A percentile compares a stretch with the other conserved stretches of the same genome.
Conservation (phyloP, 2,329 filamentous ascomycete species). For the Phialophora macrospora region DNA sequence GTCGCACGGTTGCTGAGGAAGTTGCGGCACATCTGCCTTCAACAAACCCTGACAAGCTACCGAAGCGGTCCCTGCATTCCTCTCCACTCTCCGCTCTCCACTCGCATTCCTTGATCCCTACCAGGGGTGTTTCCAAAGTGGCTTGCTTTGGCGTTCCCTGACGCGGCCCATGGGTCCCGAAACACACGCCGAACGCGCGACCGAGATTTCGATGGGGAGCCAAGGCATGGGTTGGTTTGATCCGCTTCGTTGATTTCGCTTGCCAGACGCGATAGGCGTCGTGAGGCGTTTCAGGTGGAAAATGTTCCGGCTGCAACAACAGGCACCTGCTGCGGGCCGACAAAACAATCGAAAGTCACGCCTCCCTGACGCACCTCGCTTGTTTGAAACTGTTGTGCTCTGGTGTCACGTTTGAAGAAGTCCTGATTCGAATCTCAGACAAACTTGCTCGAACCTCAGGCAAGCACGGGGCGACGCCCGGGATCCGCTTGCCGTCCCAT, state of each 20-base stretch:
- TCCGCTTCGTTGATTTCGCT: slow-evolving; percentile 21
- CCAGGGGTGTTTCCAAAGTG: slow-evolving; percentile 6
- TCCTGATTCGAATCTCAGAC: not conserved
- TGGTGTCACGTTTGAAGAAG: not conserved
- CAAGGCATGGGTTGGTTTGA: slow-evolving; percentile 11
- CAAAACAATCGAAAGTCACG: not conserved
- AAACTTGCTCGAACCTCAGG: not conserved
- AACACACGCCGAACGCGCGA: slow-evolving; percentile 18
- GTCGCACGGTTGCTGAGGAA: not conserved
- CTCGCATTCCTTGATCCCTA: slow-evolving; percentile 6
- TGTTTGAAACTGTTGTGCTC: not conserved
- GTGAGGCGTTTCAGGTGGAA: slow-evolving; percentile 18
- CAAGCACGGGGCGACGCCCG: not conserved
- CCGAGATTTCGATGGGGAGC: slow-evolving; percentile 11
- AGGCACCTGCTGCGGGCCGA: not conserved
- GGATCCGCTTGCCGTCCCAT: not conserved
- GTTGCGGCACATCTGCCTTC: not conserved
- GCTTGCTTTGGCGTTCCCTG: slow-evolving; percentile 6
- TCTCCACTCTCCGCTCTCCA: not conserved
- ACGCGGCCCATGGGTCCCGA: slow-evolving; percentile 3
- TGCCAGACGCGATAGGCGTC: slow-evolving; percentile 14
- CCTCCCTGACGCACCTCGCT: not conserved
- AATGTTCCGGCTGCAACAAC: not conserved
- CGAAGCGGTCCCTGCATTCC: not conserved
- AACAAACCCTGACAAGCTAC: not conserved